phyloP scores from a whole-genome alignment of 768 basidiomycete genomes.

The Suillus paluster region DNA sequence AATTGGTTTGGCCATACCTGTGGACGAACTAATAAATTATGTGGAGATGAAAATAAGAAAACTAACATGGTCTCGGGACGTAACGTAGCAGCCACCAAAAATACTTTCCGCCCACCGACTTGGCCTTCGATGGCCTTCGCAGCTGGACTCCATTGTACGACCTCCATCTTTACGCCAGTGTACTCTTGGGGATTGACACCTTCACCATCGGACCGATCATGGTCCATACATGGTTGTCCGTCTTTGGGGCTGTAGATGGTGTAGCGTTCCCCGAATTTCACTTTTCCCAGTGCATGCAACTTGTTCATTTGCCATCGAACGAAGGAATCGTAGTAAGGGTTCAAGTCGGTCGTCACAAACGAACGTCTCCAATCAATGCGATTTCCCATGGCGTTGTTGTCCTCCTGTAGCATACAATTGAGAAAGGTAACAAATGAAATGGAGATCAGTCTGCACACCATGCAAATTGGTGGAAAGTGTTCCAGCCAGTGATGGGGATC shows the following conservation, averaged over 20 bases:
- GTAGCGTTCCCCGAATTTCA: constrained; percentile 98
- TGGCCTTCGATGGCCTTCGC: constrained; percentile 67
- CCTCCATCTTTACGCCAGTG: constrained; percentile 92
- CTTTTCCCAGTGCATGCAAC: constrained; percentile 81
- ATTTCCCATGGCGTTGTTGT: constrained; percentile 86
- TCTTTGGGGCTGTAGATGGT: constrained; percentile 99
- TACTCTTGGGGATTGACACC: constrained; percentile 96
- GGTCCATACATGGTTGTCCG: constrained; percentile 99
- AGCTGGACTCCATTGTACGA: constrained; percentile 77
- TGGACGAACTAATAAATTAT: constrained; percentile 6
- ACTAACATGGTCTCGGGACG: constrained; percentile 94
- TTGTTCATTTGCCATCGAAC: constrained; percentile 99
- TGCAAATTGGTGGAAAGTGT: constrained; percentile 96
- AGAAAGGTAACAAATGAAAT: neutral
- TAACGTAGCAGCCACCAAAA: constrained; percentile 93
- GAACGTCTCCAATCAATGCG: constrained; percentile 96
- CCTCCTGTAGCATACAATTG: constrained; percentile 42
- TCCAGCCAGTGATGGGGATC: constrained; percentile 91
- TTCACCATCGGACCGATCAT: constrained; percentile 95
- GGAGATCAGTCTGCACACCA: constrained; percentile 47
- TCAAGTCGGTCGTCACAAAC: constrained; percentile 92
- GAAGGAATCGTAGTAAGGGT: constrained; percentile 97
- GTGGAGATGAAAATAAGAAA: neutral
- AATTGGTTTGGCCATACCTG: constrained; percentile 98
- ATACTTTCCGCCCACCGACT: constrained; percentile 81